Conservation (phyloP, 1,139 yeast genomes). For the Yarrowia galli region DNA sequence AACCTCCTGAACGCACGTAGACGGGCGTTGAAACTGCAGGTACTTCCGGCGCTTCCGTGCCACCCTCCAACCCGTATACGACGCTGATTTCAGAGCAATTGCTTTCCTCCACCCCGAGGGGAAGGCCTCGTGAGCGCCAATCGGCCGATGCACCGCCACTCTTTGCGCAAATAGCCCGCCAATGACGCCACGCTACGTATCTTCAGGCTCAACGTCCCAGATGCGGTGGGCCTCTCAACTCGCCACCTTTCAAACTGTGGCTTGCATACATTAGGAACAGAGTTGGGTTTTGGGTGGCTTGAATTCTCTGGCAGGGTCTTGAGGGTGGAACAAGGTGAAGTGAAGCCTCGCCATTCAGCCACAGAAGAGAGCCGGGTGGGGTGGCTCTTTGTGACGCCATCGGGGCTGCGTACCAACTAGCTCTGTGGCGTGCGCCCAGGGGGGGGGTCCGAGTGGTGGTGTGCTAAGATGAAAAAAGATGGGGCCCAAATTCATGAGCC, state of each 20-base stretch:
- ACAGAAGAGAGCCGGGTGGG: background rate
- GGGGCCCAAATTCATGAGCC: background rate
- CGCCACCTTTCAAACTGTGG: constrained; percentile 35
- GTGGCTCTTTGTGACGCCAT: background rate
- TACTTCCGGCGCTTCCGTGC: constrained; percentile 20
- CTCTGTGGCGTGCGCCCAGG: constrained; percentile 13
- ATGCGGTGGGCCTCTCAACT: constrained; percentile 15
- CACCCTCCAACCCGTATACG: too few relatives aligned
- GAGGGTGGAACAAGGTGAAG: background rate
- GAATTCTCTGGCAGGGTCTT: background rate
- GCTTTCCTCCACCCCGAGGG: too few relatives aligned
- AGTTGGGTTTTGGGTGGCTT: constrained; percentile 8
- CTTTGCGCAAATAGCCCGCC: constrained; percentile 6
- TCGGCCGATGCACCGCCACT: constrained; percentile 18
- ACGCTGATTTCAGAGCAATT: background rate
- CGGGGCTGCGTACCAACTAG: background rate
- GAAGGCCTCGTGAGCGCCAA: too few relatives aligned
- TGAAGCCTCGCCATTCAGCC: constrained; percentile 8
- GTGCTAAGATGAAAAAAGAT: background rate
- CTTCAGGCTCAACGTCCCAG: background rate
- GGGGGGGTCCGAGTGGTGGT: too few relatives aligned
- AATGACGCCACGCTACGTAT: constrained; percentile 15
- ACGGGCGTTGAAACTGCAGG: constrained; percentile 8
- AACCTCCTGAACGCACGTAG: background rate
- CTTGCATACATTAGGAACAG: constrained; percentile 10